These are phyloP conservation scores for Lophium mytilinum DNA, from an alignment of 495 filamentous ascomycete genomes.

Conservation along the genomic window DNA sequence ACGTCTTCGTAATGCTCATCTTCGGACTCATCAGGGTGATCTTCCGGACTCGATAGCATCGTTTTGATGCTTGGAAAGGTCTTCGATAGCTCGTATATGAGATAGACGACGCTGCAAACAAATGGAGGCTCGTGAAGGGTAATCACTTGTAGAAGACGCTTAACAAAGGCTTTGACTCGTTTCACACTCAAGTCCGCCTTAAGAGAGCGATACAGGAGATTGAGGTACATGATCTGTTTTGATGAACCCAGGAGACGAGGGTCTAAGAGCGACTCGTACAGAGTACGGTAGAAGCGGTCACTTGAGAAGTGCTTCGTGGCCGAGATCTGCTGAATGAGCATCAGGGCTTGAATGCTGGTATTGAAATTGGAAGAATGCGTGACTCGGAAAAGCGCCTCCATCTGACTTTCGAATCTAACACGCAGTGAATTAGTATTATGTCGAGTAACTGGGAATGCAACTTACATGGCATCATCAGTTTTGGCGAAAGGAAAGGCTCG, in stretches of 20 bases:
- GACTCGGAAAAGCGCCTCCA: constrained; percentile 88
- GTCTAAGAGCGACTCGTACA: constrained; percentile 92
- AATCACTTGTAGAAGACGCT: constrained; percentile 76
- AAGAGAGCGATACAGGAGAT: constrained; percentile 77
- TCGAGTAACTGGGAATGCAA: constrained; percentile 10
- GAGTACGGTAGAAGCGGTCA: constrained; percentile 87
- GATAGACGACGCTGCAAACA: constrained; percentile 77
- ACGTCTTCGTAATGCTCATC: constrained; percentile 70
- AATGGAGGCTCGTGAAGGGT: constrained; percentile 86
- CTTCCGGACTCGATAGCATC: constrained; percentile 65
- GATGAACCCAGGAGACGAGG: constrained; percentile 80
- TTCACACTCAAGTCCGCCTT: constrained; percentile 81
- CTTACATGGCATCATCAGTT: constrained; percentile 62
- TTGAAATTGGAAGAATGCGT: constrained; percentile 98
- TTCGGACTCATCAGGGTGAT: constrained; percentile 55
- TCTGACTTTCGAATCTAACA: constrained; percentile 61
- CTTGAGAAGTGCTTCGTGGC: constrained; percentile 64
- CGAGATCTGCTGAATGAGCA: constrained; percentile 90
- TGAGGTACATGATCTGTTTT: constrained; percentile 91
- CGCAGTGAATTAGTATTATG: neutral
- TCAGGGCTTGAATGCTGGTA: constrained; percentile 90
- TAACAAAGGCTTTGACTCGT: constrained; percentile 90
- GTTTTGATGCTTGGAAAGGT: constrained; percentile 66
- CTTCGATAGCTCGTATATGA: constrained; percentile 71
- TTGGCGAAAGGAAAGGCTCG: constrained; percentile 88